Evolutionary conservation across 1,284 basidiomycete species (phyloP).

Genomic region (Pseudomicrostroma phylloplanum): DNA sequence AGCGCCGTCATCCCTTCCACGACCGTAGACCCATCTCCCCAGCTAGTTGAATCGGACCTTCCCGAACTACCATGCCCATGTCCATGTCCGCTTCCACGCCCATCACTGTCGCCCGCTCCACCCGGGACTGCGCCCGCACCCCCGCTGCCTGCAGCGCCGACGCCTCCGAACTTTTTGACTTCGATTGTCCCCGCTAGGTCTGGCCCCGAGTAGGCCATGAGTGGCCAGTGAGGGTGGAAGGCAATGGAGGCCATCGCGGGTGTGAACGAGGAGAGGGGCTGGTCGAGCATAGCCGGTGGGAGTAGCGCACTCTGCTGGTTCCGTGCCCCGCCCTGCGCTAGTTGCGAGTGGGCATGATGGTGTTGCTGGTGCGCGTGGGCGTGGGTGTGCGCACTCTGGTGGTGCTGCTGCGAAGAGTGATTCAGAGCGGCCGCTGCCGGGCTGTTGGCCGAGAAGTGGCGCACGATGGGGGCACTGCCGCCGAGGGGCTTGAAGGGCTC

Average conservation of each 20-base stretch:
- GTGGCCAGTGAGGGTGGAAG: constrained; percentile 45
- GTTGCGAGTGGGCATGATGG: constrained; percentile 15
- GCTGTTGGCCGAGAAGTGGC: not conserved
- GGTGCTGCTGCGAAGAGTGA: not conserved
- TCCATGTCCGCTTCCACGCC: too few relatives aligned
- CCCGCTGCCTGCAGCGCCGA: too few relatives aligned
- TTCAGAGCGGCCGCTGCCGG: not conserved
- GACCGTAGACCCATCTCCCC: too few relatives aligned
- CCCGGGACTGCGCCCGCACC: too few relatives aligned
- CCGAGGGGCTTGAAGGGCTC: not conserved
- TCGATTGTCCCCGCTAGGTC: constrained; percentile 18
- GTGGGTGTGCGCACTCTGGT: not conserved
- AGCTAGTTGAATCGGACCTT: too few relatives aligned
- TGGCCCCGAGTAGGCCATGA: constrained; percentile 42
- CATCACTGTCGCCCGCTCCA: too few relatives aligned
- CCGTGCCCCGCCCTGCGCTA: constrained; percentile 10
- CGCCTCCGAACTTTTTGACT: not conserved
- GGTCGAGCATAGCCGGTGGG: constrained; percentile 8
- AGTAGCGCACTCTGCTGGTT: constrained; percentile 19
- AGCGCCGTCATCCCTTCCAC: too few relatives aligned
- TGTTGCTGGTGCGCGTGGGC: constrained; percentile 20
- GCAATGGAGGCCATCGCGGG: constrained; percentile 38
- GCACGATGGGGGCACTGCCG: constrained; percentile 1
- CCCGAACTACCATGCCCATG: too few relatives aligned
- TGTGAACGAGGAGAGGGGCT: constrained; percentile 28